Evolutionary conservation across 2,329 filamentous ascomycete species (phyloP).

Genomic region (Thielaviopsis euricoi): DNA sequence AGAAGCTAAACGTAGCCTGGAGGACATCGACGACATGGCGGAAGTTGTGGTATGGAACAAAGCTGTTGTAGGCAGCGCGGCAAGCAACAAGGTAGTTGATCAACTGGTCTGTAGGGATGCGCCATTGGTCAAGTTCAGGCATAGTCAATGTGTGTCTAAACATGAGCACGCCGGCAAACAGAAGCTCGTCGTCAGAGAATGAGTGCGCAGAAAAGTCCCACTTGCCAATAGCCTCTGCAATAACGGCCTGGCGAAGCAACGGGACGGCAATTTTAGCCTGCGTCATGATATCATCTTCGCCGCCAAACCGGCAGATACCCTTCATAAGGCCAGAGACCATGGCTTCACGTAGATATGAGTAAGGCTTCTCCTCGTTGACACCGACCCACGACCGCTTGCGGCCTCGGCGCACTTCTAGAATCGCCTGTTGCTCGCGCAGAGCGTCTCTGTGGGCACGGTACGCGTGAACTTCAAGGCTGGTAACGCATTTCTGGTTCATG

Average conservation of each 20-base stretch:
- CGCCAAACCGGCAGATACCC: constrained; percentile 59
- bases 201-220: constrained; percentile 88
- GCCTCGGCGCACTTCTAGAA: constrained; percentile 55
- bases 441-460: constrained; percentile 70
- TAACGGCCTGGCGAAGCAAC: constrained; percentile 43
- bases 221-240: constrained; percentile 53
- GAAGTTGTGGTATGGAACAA: constrained; percentile 97
- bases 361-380: constrained; percentile 68
- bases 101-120: constrained; percentile 63
- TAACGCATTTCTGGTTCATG: constrained; percentile 54
- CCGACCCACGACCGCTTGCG: constrained; percentile 88
- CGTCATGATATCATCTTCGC: constrained; percentile 44
- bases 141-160: constrained; percentile 73
- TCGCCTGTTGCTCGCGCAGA: constrained; percentile 52
- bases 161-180: constrained; percentile 74
- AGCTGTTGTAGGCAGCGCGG: constrained; percentile 86
- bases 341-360: constrained; percentile 74
- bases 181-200: constrained; percentile 76
- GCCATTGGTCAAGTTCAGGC: constrained; percentile 67
- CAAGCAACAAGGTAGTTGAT: constrained; percentile 76
- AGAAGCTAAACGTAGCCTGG: constrained; percentile 81
- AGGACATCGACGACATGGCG: constrained; percentile 92
- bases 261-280: constrained; percentile 52
- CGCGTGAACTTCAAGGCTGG: constrained; percentile 64
- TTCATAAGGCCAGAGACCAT: constrained; percentile 90